Percentiles rank a stretch among this genome's conserved stretches.
These are phyloP conservation scores for Neurospora sp. DNA, from an alignment of 495 filamentous ascomycete genomes.

Conservation along the genomic window DNA sequence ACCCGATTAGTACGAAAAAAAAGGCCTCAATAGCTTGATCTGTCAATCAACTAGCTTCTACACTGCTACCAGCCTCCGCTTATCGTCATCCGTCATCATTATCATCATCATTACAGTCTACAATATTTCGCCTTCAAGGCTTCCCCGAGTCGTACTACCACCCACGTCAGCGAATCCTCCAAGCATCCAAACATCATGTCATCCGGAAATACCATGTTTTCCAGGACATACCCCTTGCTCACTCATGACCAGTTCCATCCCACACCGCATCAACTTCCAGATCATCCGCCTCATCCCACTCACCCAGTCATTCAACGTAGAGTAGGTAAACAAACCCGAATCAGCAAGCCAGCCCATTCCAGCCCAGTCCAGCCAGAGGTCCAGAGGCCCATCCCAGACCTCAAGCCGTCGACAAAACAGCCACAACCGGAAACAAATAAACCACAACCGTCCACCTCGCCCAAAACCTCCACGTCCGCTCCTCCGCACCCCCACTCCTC, in stretches of 20 bases:
- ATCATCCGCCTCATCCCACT: neutral
- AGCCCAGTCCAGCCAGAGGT: no score
- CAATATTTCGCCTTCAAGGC: neutral
- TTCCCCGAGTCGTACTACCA: neutral
- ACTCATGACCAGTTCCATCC: neutral
- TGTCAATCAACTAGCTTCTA: neutral
- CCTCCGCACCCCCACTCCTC: neutral
- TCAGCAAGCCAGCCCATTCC: neutral
- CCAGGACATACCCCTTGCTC: neutral
- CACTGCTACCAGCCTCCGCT: neutral
- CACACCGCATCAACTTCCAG: neutral
- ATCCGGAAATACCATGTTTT: neutral
- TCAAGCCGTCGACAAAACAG: neutral
- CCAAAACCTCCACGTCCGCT: neutral
- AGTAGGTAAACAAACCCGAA: neutral
- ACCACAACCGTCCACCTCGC: neutral
- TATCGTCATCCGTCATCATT: neutral
- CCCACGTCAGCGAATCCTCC: neutral
- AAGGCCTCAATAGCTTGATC: neutral
- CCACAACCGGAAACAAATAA: neutral
- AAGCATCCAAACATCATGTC: neutral
- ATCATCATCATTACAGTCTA: neutral
- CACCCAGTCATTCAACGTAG: neutral
- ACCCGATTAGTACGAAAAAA: neutral
- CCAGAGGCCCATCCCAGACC: no score